Conservation (phyloP, 2,329 filamentous ascomycete species). For the Nothomitra cinnamomea region DNA sequence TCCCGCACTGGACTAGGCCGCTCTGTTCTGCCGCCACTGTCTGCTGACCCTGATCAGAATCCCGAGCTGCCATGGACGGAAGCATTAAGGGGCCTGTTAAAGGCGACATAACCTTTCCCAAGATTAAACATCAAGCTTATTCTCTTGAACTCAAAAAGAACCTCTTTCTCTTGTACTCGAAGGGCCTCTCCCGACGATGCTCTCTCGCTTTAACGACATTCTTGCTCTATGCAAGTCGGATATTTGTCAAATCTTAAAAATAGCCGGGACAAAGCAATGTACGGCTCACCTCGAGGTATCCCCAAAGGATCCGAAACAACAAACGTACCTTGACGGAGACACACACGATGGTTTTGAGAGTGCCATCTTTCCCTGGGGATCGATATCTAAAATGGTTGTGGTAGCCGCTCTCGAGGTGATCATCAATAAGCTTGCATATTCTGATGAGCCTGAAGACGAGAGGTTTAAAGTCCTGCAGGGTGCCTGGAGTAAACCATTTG, state of each 20-base stretch:
- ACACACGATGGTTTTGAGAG: neutral
- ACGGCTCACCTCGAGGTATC: neutral
- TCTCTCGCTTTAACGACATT: neutral
- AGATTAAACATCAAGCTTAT: neutral
- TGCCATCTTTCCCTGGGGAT: neutral
- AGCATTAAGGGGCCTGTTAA: neutral
- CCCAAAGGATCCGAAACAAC: neutral
- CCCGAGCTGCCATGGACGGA: neutral
- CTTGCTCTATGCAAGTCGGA: neutral
- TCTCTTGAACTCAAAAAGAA: neutral
- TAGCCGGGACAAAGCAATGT: neutral
- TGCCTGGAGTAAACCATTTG: neutral
- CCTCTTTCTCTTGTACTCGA: too few relatives aligned
- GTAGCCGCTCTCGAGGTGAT: neutral
- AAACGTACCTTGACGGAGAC: neutral
- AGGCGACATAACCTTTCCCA: neutral
- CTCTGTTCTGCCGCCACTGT: neutral
- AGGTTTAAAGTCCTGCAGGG: neutral
- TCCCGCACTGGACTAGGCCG: neutral
- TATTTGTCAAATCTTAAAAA: neutral
- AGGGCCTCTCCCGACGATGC: neutral
- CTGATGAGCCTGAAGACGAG: neutral
- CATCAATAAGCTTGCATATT: neutral
- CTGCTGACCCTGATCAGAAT: neutral
- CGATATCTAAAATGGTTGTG: neutral